Conservation (phyloP, 805 yeast genomes). For the Saccharomycopsis fermentans region DNA sequence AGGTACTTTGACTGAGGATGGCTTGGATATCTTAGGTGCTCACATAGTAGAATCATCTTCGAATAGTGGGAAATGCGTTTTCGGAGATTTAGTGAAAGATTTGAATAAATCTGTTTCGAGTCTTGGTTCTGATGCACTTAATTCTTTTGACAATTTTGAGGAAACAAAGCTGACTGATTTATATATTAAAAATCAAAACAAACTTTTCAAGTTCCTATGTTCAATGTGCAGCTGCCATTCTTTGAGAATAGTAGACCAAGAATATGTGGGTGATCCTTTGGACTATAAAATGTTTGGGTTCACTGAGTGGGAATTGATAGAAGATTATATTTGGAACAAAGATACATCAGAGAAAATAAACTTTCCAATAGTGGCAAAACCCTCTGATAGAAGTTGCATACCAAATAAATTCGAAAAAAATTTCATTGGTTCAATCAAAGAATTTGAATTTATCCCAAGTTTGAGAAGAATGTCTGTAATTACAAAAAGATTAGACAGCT, state of each 20-base stretch:
- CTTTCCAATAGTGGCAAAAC: slow-evolving; percentile 42
- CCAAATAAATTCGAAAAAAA: slow-evolving; percentile 22
- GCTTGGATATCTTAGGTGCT: slow-evolving; percentile 77
- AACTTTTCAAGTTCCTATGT: slow-evolving; percentile 26
- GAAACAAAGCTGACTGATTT: background rate
- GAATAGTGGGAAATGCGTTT: slow-evolving; percentile 11
- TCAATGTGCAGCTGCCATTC: slow-evolving; percentile 70
- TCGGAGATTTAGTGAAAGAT: slow-evolving; percentile 18
- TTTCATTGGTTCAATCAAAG: slow-evolving; percentile 34
- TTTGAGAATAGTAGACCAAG: slow-evolving; percentile 65
- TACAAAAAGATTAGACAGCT: slow-evolving; percentile 36
- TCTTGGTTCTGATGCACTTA: background rate
- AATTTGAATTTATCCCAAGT: slow-evolving; percentile 76
- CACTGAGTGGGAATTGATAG: slow-evolving; percentile 67
- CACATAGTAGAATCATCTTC: slow-evolving; percentile 26
- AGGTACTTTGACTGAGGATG: slow-evolving; percentile 96
- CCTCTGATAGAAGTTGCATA: slow-evolving; percentile 20
- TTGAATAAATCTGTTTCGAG: slow-evolving; percentile 16
- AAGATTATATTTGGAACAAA: slow-evolving; percentile 36
- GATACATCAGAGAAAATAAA: slow-evolving; percentile 26
- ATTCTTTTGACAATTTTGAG: slow-evolving; percentile 12
- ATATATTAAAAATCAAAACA: background rate
- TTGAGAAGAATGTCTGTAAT: slow-evolving; percentile 87
- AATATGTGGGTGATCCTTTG: slow-evolving; percentile 84
- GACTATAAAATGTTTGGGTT: slow-evolving; percentile 92